Evolutionary conservation across 768 basidiomycete genomes (phyloP), one percentile per base, ranked within the genome.

Genomic region (Mycena belliarum): DNA sequence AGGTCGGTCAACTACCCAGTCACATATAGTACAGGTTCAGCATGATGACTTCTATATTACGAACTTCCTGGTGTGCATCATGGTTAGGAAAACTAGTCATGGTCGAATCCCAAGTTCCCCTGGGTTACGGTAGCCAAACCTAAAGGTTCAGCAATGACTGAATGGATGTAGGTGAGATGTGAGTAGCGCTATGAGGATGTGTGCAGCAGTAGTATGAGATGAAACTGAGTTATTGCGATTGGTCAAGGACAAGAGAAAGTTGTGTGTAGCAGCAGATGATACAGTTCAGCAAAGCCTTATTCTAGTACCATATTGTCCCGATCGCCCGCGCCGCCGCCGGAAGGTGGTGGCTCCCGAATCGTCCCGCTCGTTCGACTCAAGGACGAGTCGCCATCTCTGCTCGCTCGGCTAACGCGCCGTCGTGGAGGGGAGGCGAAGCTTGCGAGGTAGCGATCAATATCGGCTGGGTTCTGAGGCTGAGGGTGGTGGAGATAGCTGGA

Each of bases 161-260:
- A 18, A 59, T 59, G 54, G 58, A 54, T 59, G 51, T 59, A 52
- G 52, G 57, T 59, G 54, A 25, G 60, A 61, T 50, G 47, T 61
- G 60, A 61, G 55, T 61, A 61, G 60, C 60, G 60, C 60, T 56
- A 52, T 46, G 44, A 35, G 47, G 24, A 50, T 53, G 60, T 57
- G 46, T 40, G 58, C 43, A 43, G 47, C 44, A 53, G 29, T 52
- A 53, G 32, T 23, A 49, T 35, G 55, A 35, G 2, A 42, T 32
- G 29, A 32, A 20, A 49, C 33, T 35, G 46, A 25, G 47, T 41
- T 43, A 49, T 50, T 55, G 54, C 59, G 44, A 60, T 46, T 20
- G 45, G 40, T 42, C 35, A 32, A 32, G 29, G 49, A 53, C 52
- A 51, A 60, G 49, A 41, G 54, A 60, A 51, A 59, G 49, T 44